Percentiles rank a stretch among this genome's conserved stretches.
These are phyloP conservation scores for Aspergillus cristatus DNA, from an alignment of 495 filamentous ascomycete species.

Conservation along the genomic window DNA sequence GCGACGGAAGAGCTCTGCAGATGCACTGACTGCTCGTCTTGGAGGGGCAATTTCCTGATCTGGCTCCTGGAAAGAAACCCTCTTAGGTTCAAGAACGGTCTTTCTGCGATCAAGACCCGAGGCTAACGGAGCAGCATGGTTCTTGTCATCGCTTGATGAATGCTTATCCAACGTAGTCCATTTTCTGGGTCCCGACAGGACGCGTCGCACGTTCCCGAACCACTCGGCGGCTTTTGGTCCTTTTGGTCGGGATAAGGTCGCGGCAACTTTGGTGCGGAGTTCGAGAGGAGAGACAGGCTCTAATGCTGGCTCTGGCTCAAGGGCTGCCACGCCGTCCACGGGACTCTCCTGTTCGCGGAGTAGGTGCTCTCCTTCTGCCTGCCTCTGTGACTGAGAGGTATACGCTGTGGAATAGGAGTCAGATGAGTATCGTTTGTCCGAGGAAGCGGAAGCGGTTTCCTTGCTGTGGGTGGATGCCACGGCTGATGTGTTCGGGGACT, in stretches of 20 bases:
- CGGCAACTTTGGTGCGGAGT: constrained; percentile 23
- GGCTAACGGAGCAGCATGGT: constrained; percentile 11
- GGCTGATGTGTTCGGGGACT: constrained; percentile 17
- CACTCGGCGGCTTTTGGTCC: constrained; percentile 35
- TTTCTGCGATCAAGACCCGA: constrained; percentile 29
- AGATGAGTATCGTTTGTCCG: constrained; percentile 34
- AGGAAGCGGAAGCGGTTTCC: constrained; percentile 9
- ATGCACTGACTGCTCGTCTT: constrained; percentile 48
- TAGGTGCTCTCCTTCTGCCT: constrained; percentile 56
- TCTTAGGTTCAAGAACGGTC: constrained; percentile 15
- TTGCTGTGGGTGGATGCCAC: constrained; percentile 13
- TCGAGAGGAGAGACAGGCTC: constrained; percentile 5
- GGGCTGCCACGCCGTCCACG: too few relatives aligned
- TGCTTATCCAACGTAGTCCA: constrained; percentile 12
- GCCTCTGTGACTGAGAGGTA: constrained; percentile 50
- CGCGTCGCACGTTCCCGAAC: constrained; percentile 49
- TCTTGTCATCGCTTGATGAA: constrained; percentile 4
- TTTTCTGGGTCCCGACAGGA: constrained; percentile 34
- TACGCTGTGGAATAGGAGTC: constrained; percentile 62
- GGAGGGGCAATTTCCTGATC: constrained; percentile 18
- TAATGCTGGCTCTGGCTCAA: constrained; percentile 4
- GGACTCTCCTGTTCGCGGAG: constrained; percentile 37
- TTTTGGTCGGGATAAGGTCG: constrained; percentile 21
- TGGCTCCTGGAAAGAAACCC: constrained; percentile 2
- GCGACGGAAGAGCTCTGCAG: constrained; percentile 48